phyloP scores from a whole-genome alignment of 805 yeast species.

The Kodamaea laetipori region DNA sequence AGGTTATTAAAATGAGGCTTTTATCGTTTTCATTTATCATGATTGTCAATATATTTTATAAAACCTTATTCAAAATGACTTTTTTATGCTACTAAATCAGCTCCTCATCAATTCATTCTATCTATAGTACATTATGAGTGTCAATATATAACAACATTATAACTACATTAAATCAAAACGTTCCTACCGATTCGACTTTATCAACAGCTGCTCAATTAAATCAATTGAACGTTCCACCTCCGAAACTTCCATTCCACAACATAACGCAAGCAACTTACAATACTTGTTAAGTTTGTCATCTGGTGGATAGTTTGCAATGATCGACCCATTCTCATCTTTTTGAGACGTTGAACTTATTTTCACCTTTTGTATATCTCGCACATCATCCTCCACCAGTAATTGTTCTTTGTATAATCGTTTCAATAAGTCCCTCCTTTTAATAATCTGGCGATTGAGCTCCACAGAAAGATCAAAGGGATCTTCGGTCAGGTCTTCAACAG shows the following conservation, averaged over 20 bases:
- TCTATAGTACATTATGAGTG: conserved; percentile 6
- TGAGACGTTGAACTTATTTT: neutral
- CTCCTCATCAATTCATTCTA: neutral
- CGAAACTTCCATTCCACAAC: conserved; percentile 44
- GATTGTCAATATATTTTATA: too few relatives aligned
- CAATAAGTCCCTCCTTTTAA: conserved; percentile 23
- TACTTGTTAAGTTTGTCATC: conserved; percentile 41
- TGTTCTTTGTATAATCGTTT: conserved; percentile 22
- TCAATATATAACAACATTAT: conserved; percentile 7
- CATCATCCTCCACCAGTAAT: conserved; percentile 21
- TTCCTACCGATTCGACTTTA: conserved; percentile 21
- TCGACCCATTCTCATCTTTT: conserved; percentile 15
- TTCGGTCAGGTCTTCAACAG: conserved; percentile 1
- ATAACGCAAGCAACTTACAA: conserved; percentile 41
- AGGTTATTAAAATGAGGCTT: too few relatives aligned
- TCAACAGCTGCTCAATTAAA: conserved; percentile 42
- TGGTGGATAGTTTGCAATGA: conserved; percentile 28
- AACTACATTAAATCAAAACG: neutral
- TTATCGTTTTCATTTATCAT: too few relatives aligned
- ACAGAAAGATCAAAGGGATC: conserved; percentile 23
- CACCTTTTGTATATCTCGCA: neutral
- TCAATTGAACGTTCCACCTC: conserved; percentile 47
- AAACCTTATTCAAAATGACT: too few relatives aligned
- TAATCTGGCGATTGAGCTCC: conserved; percentile 30
- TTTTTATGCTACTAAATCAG: too few relatives aligned